phyloP scores from a whole-genome alignment of 164 flowering plant genomes.

The Houttuynia cordata region DNA sequence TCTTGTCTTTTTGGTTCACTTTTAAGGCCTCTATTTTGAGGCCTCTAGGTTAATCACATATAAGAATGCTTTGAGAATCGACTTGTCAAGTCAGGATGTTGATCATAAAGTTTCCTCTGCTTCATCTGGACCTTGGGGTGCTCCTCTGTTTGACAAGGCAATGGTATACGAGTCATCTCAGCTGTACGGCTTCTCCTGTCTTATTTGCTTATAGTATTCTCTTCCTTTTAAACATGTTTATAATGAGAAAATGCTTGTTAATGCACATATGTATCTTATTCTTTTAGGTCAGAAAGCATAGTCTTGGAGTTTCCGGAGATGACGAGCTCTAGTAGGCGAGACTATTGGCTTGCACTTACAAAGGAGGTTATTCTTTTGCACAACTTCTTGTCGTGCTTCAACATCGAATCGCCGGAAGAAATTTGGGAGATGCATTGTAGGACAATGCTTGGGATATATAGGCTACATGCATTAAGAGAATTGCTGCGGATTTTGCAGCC shows the following conservation, averaged over 20 bases:
- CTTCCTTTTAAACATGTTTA: background rate
- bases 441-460: slow-evolving; percentile 52
- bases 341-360: slow-evolving; percentile 70
- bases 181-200: slow-evolving; percentile 35
- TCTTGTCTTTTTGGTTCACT: background rate
- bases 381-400: slow-evolving; percentile 35
- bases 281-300: slow-evolving; percentile 51
- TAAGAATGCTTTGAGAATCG: slow-evolving; percentile 72
- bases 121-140: slow-evolving; percentile 98
- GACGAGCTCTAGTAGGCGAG: slow-evolving; percentile 89
- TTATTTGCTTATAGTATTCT: too few species aligned
- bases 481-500: slow-evolving; percentile 84
- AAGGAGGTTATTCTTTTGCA: slow-evolving; percentile 69
- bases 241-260: background rate
- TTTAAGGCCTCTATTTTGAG: slow-evolving; percentile 87
- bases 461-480: slow-evolving; percentile 92
- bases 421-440: slow-evolving; percentile 80
- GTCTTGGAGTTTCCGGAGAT: slow-evolving; percentile 90
- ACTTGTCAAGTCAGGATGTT: slow-evolving; percentile 40
- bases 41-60: slow-evolving; percentile 55
- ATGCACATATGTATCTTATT: background rate
- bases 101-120: slow-evolving; percentile 48
- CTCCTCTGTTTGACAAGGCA: slow-evolving; percentile 88
- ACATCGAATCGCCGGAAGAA: slow-evolving; percentile 33
- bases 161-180: slow-evolving; percentile 60